phyloP scores from a whole-genome alignment of 352 stramenopile genomes.

The Phytophthora lateralis region DNA sequence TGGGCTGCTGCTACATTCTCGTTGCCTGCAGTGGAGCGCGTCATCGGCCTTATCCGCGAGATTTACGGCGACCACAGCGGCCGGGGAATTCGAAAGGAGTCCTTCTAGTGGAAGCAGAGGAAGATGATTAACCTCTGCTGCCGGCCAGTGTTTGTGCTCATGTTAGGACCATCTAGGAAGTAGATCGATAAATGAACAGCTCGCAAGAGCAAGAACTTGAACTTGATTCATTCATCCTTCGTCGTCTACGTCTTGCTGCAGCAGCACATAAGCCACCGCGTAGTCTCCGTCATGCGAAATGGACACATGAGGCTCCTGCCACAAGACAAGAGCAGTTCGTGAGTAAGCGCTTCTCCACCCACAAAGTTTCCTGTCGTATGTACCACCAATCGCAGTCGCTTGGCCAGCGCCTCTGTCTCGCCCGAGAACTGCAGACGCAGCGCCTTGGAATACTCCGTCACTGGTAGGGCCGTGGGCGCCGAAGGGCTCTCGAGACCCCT shows the following conservation, averaged over 20 bases:
- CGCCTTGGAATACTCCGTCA: constrained; percentile 41
- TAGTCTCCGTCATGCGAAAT: constrained; percentile 87
- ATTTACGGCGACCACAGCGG: constrained; percentile 67
- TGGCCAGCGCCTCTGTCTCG: constrained; percentile 54
- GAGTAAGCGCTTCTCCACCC: not conserved
- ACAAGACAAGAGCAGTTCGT: constrained; percentile 8
- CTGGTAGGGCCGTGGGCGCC: constrained; percentile 35
- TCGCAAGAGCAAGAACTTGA: not conserved
- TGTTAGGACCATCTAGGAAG: constrained; percentile 11
- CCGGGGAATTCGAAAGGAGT: constrained; percentile 50
- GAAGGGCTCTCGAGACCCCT: not conserved
- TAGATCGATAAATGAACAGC: constrained; percentile 6
- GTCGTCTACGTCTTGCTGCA: constrained; percentile 50
- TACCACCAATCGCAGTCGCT: constrained; percentile 63
- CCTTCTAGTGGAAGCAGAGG: constrained; percentile 40
- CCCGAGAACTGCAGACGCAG: constrained; percentile 66
- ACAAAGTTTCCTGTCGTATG: not conserved
- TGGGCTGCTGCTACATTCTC: constrained; percentile 51
- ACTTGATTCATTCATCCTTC: not conserved
- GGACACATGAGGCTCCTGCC: constrained; percentile 67
- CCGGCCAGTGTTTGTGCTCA: not conserved
- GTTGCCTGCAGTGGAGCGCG: constrained; percentile 59
- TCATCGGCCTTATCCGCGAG: constrained; percentile 61
- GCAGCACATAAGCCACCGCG: constrained; percentile 77
- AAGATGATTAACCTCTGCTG: constrained; percentile 13